A percentile compares a stretch with the other conserved stretches of the same genome.
These are phyloP conservation scores for Vachellia collinsii DNA, from an alignment of 306 rosid genomes.

Conservation along the genomic window DNA sequence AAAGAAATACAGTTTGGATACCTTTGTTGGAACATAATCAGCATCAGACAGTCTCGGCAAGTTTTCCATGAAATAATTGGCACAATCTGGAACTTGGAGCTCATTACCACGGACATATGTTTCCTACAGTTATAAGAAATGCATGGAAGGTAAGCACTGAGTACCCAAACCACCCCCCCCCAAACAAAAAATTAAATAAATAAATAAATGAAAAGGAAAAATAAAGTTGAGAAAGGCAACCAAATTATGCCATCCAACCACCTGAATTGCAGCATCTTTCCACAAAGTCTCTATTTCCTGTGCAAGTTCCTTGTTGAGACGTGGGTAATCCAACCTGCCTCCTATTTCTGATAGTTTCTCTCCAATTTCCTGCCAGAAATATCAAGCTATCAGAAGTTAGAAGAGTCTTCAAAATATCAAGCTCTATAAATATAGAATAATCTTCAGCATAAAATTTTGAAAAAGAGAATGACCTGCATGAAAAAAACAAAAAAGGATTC, in stretches of 20 bases:
- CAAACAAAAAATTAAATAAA: too few species aligned
- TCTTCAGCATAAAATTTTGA: neutral
- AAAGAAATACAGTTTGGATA: constrained; percentile 29
- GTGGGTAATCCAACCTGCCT: constrained; percentile 81
- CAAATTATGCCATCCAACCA: constrained; percentile 39
- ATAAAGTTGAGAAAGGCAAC: constrained; percentile 27
- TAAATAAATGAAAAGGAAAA: too few species aligned
- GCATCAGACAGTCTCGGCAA: constrained; percentile 78
- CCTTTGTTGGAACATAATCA: constrained; percentile 95
- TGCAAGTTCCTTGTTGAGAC: constrained; percentile 78
- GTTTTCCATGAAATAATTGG: constrained; percentile 92
- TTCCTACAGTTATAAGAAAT: constrained; percentile 61
- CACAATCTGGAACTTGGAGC: constrained; percentile 97
- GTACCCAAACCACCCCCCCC: neutral
- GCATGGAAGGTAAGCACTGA: constrained; percentile 20
- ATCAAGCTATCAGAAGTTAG: neutral
- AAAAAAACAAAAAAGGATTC: neutral
- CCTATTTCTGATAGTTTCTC: constrained; percentile 87
- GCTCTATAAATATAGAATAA: constrained; percentile 25
- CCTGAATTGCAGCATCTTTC: constrained; percentile 96
- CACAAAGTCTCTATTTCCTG: constrained; percentile 84
- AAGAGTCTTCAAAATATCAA: neutral
- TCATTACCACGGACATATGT: constrained; percentile 88
- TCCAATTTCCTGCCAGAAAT: constrained; percentile 69
- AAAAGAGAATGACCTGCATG: constrained; percentile 6